These are phyloP conservation scores for Ophidiomyces ophidiicola DNA, from an alignment of 2,329 filamentous ascomycete species.

Conservation along the genomic window DNA sequence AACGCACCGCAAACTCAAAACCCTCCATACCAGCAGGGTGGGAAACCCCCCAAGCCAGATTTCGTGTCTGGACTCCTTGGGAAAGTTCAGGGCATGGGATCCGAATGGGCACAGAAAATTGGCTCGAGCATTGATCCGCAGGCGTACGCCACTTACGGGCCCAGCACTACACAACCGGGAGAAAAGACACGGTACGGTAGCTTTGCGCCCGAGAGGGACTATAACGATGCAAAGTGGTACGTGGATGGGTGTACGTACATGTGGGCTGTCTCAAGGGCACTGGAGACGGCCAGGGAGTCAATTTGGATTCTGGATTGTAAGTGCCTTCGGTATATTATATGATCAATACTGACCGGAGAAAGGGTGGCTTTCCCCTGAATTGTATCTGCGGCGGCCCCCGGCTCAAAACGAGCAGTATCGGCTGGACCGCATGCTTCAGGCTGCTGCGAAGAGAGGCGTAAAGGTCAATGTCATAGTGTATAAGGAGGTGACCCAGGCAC, in stretches of 20 bases:
- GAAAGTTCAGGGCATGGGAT: slow-evolving; percentile 43
- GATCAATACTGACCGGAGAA: slow-evolving; percentile 62
- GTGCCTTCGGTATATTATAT: slow-evolving; percentile 42
- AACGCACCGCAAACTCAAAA: slow-evolving; percentile 21
- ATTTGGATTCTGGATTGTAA: slow-evolving; percentile 95
- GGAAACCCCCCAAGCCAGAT: slow-evolving; percentile 26
- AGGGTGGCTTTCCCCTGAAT: slow-evolving; percentile 90
- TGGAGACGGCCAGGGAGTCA: slow-evolving; percentile 81
- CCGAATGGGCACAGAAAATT: slow-evolving; percentile 40
- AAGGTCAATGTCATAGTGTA: slow-evolving; percentile 91
- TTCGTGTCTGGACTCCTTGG: slow-evolving; percentile 40
- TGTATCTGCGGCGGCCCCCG: slow-evolving; percentile 72
- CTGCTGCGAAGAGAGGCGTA: slow-evolving; percentile 79
- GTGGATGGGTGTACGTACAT: slow-evolving; percentile 93
- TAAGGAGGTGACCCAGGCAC: slow-evolving; percentile 73
- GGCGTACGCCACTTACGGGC: slow-evolving; percentile 35
- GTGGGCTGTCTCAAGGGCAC: slow-evolving; percentile 78
- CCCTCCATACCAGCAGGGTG: slow-evolving; percentile 23
- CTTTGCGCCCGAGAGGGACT: slow-evolving; percentile 75
- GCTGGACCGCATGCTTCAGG: slow-evolving; percentile 74
- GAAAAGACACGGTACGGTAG: slow-evolving; percentile 71
- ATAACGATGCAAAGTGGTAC: slow-evolving; percentile 91
- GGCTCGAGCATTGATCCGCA: slow-evolving; percentile 38
- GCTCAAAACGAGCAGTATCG: slow-evolving; percentile 74
- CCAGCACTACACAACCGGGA: slow-evolving; percentile 44